Percentiles rank a stretch among this genome's conserved stretches.
phyloP scores from a whole-genome alignment of 2,329 filamentous ascomycete species.

The Aspergillus udagawae region DNA sequence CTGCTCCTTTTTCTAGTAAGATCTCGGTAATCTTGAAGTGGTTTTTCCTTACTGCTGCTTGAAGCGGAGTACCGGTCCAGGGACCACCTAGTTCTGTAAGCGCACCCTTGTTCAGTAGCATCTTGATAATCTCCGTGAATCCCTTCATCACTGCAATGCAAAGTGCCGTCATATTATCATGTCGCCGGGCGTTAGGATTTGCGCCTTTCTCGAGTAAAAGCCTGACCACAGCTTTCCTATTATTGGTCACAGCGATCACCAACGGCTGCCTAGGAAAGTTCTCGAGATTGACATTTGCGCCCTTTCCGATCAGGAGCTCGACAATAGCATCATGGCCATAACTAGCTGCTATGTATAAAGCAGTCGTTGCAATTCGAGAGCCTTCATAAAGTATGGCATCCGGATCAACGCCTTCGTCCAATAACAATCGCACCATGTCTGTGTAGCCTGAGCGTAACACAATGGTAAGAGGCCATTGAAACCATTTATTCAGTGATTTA shows the following conservation, averaged over 20 bases:
- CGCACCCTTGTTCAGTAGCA: neutral
- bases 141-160: neutral
- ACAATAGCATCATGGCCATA: neutral
- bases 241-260: neutral
- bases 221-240: neutral
- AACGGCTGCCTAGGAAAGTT: neutral
- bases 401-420: neutral
- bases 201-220: neutral
- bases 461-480: no score
- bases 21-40: no score
- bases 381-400: no score
- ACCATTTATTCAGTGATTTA: no score
- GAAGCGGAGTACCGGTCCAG: no score
- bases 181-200: neutral
- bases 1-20: no score
- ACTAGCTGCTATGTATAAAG: neutral
- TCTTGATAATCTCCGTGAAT: accelerated
- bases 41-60: no score
- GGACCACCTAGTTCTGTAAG: neutral
- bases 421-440: neutral
- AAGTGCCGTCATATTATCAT: neutral
- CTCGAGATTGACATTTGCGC: neutral
- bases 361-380: neutral
- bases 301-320: neutral
- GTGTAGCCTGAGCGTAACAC: no score